Evolutionary conservation across 306 rosid genomes (phyloP).

Genomic region (Castanopsis chinensis): DNA sequence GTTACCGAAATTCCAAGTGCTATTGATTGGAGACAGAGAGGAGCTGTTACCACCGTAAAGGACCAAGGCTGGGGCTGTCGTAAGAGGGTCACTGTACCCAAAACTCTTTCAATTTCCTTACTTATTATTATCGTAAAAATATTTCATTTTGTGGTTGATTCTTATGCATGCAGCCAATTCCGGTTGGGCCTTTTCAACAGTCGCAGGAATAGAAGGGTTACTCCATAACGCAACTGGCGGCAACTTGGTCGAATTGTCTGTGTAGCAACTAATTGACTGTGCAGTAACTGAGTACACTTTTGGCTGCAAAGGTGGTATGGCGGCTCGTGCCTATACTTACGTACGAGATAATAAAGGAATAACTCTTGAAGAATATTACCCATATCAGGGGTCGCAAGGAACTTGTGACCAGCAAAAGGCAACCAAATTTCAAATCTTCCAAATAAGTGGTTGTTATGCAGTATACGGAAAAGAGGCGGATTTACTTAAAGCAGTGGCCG

Average conservation of each 20-base stretch:
- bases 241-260: slow-evolving; percentile 22
- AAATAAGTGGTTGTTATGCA: rapidly evolving
- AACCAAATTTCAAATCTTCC: not conserved
- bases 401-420: not conserved
- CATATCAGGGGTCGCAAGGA: not conserved
- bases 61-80: slow-evolving; percentile 30
- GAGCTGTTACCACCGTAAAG: slow-evolving; percentile 41
- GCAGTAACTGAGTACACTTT: not conserved
- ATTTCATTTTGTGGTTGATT: too few species aligned
- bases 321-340: not conserved
- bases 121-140: not conserved
- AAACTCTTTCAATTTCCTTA: too few species aligned
- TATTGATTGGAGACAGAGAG: slow-evolving; percentile 37
- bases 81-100: not conserved
- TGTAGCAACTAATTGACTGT: slow-evolving; percentile 39
- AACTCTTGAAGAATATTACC: slow-evolving; percentile 8
- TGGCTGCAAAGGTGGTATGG: not conserved
- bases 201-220: slow-evolving; percentile 25
- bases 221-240: slow-evolving; percentile 18
- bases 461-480: not conserved
- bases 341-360: slow-evolving; percentile 1
- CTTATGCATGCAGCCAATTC: too few species aligned
- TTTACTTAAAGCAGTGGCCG: slow-evolving; percentile 16
- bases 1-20: slow-evolving; percentile 1
- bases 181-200: too few species aligned